Conservation (phyloP, 2,329 filamentous ascomycete genomes). For the Colletotrichum phormii region DNA sequence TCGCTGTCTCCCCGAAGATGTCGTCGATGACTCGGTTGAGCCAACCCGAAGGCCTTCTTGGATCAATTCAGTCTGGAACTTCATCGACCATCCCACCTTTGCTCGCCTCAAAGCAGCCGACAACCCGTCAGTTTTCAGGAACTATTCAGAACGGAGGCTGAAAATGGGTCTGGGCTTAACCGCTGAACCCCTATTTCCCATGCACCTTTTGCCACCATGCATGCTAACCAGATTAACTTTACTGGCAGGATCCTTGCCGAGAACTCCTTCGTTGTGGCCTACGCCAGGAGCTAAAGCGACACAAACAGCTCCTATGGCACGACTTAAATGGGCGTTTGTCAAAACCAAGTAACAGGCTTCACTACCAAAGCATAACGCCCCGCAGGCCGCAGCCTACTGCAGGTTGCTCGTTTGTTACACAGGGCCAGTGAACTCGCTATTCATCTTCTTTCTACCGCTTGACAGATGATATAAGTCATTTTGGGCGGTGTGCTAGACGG, state of each 20-base stretch:
- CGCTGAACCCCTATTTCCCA: constrained; percentile 10
- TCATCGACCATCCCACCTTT: constrained; percentile 13
- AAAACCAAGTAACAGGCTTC: background rate
- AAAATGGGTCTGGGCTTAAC: background rate
- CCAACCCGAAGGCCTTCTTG: background rate
- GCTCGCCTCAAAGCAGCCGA: background rate
- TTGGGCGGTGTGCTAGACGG: background rate
- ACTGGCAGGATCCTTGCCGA: background rate
- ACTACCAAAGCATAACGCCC: background rate
- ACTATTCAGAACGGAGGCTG: background rate
- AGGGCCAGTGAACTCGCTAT: background rate
- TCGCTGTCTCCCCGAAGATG: constrained; percentile 8
- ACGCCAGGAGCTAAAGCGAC: constrained; percentile 3
- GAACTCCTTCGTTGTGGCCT: constrained; percentile 10
- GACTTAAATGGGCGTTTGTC: background rate
- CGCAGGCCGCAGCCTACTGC: background rate
- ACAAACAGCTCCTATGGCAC: background rate
- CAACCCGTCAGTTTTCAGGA: background rate
- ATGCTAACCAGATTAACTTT: constrained; percentile 22
- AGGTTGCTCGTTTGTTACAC: background rate
- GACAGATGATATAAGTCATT: background rate
- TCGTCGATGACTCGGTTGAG: background rate
- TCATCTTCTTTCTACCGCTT: background rate
- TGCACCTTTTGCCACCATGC: background rate
- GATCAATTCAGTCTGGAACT: constrained; percentile 23